Evolutionary conservation across 2,329 filamentous ascomycete species (phyloP), one percentile per base, ranked within the genome.

Genomic region (Teratosphaeria epicoccoides): DNA sequence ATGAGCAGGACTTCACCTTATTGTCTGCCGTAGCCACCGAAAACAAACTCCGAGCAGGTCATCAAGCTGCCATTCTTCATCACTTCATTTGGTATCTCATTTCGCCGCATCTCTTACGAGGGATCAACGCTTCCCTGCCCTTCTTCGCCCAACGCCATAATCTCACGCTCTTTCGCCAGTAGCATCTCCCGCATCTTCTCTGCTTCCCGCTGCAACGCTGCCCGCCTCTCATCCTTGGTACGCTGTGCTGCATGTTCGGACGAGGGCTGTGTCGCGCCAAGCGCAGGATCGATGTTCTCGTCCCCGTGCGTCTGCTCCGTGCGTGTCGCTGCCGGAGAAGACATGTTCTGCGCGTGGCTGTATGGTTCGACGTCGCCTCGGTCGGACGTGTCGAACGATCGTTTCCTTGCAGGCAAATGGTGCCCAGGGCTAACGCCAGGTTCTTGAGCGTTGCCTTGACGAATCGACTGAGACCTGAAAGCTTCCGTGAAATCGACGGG

Each of bases 111-210:
- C 26, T 28, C 12, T 12, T 28, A 10, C 26, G 12, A 12, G 26
- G 12, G 9, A n/a, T n/a, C 40, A 10, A 44, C 20, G 24, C 17
- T 24, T 26, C 12, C 11, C 37, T 46, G 55, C 24, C 51, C 57
- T 14, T 59, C 56, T 2, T 57, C 57, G 17, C 53, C 61, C 52
- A 67, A 49, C 43, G 56, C 63, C 28, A 83, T 82, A 52, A 90
- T 71, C 62, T 90, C 86, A 46, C 81, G 76, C 68, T 90, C 86
- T 63, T 89, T 90, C 11, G 80, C 83, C 9, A 81, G 76, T 25
- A 90, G 73, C 67, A 85, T 74, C 65, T 84, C 80, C 33, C 85
- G 78, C 82, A 93, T 93, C 49, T 76, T 75, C 62, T 90, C 85
- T 0, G 86, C 82, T 66, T 94, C 87, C 23, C 81, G 76, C 64